Conservation (phyloP, 495 filamentous ascomycete genomes). For the Podospora anserina region DNA sequence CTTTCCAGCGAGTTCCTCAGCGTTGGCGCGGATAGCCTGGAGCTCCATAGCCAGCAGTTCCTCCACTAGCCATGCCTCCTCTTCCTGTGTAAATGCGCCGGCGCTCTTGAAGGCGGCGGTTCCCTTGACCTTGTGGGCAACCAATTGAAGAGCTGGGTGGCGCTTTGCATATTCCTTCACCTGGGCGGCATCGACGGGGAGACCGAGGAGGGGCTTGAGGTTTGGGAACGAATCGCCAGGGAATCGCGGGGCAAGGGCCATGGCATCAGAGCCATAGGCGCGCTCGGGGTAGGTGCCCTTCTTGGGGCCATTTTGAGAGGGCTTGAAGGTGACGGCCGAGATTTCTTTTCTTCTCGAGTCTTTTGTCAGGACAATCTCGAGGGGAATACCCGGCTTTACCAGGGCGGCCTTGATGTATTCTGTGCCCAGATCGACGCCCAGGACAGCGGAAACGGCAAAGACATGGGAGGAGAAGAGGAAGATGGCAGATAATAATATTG, state of each 20-base stretch:
- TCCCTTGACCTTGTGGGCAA: constrained; percentile 55
- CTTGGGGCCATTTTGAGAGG: constrained; percentile 56
- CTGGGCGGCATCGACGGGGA: constrained; percentile 58
- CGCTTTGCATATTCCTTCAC: constrained; percentile 65
- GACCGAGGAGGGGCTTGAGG: constrained; percentile 79
- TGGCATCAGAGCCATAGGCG: constrained; percentile 85
- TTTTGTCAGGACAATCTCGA: constrained; percentile 98
- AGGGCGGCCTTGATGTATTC: constrained; percentile 96
- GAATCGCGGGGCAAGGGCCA: constrained; percentile 81
- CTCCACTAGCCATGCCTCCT: constrained; percentile 79
- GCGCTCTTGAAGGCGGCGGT: constrained; percentile 74
- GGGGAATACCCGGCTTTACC: constrained; percentile 95
- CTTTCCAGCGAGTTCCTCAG: constrained; percentile 79
- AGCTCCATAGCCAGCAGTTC: constrained; percentile 97
- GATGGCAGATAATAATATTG: constrained; percentile 45
- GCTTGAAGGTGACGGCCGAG: constrained; percentile 92
- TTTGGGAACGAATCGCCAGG: constrained; percentile 93
- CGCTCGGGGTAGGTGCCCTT: constrained; percentile 75
- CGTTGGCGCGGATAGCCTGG: constrained; percentile 81
- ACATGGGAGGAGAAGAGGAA: constrained; percentile 50
- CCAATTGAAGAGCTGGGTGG: constrained; percentile 66
- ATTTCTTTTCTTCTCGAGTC: constrained; percentile 95
- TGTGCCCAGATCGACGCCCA: constrained; percentile 92
- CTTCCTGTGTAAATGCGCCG: constrained; percentile 59
- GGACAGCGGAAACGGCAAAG: constrained; percentile 63